Conservation (phyloP, 768 basidiomycete species). For the Collybia sordida region DNA sequence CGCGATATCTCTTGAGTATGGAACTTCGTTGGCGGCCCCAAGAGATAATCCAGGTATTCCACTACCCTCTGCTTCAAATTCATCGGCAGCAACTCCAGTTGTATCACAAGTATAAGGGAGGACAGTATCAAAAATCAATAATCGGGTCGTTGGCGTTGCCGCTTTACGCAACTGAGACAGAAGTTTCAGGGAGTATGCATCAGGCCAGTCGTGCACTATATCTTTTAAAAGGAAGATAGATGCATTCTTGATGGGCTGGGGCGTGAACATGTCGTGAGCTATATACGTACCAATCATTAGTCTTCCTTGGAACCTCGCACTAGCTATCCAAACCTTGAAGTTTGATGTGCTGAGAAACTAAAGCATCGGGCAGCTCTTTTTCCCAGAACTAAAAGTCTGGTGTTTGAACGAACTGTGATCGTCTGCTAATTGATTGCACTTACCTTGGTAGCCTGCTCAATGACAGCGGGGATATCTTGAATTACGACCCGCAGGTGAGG, state of each 20-base stretch:
- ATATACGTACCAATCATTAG: neutral
- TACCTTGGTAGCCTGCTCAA: conserved; percentile 14
- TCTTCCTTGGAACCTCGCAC: neutral
- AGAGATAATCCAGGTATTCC: conserved; percentile 8
- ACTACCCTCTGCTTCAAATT: neutral
- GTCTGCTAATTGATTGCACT: neutral
- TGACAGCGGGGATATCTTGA: conserved; percentile 21
- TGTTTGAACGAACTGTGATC: no score
- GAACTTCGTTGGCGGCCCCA: conserved; percentile 6
- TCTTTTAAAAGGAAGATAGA: conserved; percentile 34
- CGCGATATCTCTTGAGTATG: conserved; percentile 5
- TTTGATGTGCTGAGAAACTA: conserved; percentile 19
- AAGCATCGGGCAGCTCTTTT: conserved; percentile 19
- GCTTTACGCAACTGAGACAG: conserved; percentile 31
- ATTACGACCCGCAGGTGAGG: conserved; percentile 21
- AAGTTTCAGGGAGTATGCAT: conserved; percentile 26
- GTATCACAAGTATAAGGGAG: conserved; percentile 24
- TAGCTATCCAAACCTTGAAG: conserved; percentile 21
- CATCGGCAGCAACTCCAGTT: neutral
- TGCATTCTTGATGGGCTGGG: conserved; percentile 33
- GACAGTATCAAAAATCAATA: conserved; percentile 37
- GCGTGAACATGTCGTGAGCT: conserved; percentile 36
- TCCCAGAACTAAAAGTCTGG: conserved; percentile 24
- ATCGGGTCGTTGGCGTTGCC: conserved; percentile 29
- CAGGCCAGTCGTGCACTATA: conserved; percentile 41